Percentiles rank a stretch among this genome's conserved stretches.
These are phyloP conservation scores for Selenicereus undatus DNA, from an alignment of 148 eudicot species.

Conservation along the genomic window DNA sequence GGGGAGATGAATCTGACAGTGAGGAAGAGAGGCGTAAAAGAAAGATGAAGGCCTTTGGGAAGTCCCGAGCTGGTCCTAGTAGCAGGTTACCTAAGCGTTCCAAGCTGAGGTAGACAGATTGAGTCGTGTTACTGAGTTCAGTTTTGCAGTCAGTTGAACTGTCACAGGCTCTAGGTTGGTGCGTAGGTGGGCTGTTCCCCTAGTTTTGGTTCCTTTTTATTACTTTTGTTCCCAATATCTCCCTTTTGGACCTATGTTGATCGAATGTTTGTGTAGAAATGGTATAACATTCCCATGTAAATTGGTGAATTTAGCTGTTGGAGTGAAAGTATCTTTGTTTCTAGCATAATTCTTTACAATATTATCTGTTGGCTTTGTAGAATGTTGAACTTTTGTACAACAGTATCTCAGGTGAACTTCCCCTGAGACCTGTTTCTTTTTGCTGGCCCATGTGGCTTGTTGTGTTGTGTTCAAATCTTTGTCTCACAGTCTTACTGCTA, in stretches of 20 bases:
- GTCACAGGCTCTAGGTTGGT: conserved; percentile 21
- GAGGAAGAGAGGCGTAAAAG: conserved; percentile 84
- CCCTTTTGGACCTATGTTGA: conserved; percentile 7
- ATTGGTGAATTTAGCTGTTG: conserved; percentile 23
- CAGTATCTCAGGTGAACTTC: neutral
- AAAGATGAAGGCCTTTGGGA: conserved; percentile 73
- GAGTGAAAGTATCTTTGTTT: neutral
- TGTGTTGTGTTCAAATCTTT: neutral
- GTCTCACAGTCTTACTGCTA: neutral
- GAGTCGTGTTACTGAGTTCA: conserved; percentile 11
- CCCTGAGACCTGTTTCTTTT: neutral
- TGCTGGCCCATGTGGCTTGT: neutral
- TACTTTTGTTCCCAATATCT: conserved; percentile 1
- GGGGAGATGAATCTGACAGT: conserved; percentile 82
- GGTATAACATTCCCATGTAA: conserved; percentile 25
- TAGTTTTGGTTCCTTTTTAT: conserved; percentile 15
- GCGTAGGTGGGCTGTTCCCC: conserved; percentile 15
- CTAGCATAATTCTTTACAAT: neutral
- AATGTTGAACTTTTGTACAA: neutral
- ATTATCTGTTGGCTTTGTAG: neutral
- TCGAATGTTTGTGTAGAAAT: conserved; percentile 18
- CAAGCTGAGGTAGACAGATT: conserved; percentile 49
- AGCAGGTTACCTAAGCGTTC: conserved; percentile 46
- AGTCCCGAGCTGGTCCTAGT: conserved; percentile 61
- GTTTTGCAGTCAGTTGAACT: conserved; percentile 20